These are phyloP conservation scores for Phytophthora citricola DNA, from an alignment of 352 stramenopile genomes.

Conservation along the genomic window DNA sequence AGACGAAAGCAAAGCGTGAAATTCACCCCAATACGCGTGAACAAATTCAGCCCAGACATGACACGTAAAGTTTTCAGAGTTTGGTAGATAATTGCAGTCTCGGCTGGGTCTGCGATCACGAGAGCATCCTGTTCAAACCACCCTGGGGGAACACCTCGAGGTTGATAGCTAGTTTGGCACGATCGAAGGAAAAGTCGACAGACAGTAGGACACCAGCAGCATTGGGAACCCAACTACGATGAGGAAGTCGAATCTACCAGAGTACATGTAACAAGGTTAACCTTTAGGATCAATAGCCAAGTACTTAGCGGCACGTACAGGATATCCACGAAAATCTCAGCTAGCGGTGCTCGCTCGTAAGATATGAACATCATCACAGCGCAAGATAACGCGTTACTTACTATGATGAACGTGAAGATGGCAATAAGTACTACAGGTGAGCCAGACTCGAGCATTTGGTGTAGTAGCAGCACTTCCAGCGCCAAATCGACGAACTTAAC, in stretches of 20 bases:
- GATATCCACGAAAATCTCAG: constrained; percentile 27
- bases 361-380: constrained; percentile 12
- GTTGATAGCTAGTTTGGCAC: constrained; percentile 18
- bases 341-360: constrained; percentile 3
- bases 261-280: not conserved
- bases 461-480: not conserved
- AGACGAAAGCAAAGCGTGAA: constrained; percentile 23
- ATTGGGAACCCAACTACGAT: constrained; percentile 28
- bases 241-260: constrained; percentile 30
- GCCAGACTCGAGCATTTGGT: constrained; percentile 4
- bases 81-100: constrained; percentile 20
- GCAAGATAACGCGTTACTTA: constrained; percentile 4
- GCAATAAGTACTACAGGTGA: not conserved
- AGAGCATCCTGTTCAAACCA: constrained; percentile 3
- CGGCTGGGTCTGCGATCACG: constrained; percentile 1
- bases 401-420: constrained; percentile 18
- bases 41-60: constrained; percentile 24
- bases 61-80: constrained; percentile 38
- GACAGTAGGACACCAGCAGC: constrained; percentile 19
- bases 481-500: constrained; percentile 8
- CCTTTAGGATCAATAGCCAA: not conserved
- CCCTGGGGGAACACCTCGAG: constrained; percentile 7
- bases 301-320: constrained; percentile 16
- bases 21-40: constrained; percentile 36
- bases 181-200: constrained; percentile 26